Evolutionary conservation across 495 filamentous ascomycete genomes (phyloP).

Genomic region (Tuber melanosporum): DNA sequence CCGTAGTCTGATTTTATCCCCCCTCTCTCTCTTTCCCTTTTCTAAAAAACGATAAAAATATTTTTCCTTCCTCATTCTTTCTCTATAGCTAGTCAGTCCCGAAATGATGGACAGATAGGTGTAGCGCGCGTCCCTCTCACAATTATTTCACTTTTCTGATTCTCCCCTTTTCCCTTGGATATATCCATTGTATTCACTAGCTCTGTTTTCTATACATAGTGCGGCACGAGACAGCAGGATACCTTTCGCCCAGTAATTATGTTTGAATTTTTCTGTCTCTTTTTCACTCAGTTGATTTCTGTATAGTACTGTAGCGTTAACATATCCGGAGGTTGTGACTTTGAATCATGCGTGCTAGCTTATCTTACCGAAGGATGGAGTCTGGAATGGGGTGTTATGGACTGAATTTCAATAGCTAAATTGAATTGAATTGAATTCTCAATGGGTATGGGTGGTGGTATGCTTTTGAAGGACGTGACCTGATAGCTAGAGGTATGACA

Average conservation of each 20-base stretch:
- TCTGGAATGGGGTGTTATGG: background rate
- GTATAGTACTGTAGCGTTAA: background rate
- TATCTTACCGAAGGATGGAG: background rate
- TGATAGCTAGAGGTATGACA: no score
- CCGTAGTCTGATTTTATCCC: background rate
- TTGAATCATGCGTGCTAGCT: background rate
- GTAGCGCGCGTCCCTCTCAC: background rate
- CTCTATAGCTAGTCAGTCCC: background rate
- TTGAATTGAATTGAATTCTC: no score
- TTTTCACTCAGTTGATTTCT: background rate
- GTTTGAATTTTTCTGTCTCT: background rate
- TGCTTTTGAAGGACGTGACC: constrained; percentile 18
- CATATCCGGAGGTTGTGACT: background rate
- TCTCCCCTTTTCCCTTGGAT: background rate
- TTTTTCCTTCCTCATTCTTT: background rate
- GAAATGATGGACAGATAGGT: background rate
- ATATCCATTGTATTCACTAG: background rate
- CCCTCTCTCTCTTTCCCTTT: background rate
- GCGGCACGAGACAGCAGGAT: no score
- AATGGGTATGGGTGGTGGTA: constrained; percentile 18
- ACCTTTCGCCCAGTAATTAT: background rate
- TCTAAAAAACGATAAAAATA: background rate
- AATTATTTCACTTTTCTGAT: background rate
- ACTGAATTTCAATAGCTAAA: background rate
- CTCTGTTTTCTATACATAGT: background rate